Percentiles rank a stretch among this genome's conserved stretches.
Evolutionary conservation across 2,329 filamentous ascomycete species (phyloP).

Genomic region (Beauveria asiatica): DNA sequence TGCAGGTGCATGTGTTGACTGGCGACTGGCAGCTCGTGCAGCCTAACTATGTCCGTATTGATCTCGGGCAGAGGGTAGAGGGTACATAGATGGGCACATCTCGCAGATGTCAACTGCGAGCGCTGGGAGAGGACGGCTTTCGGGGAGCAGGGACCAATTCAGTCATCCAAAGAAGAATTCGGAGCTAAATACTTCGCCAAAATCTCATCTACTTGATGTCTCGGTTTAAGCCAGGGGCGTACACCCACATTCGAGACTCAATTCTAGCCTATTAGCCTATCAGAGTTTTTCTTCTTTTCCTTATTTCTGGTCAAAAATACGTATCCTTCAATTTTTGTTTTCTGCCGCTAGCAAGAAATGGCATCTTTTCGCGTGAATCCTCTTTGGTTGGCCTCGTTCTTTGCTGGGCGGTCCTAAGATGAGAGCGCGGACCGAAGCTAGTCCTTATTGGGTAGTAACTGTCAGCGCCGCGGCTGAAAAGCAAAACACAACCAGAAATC

Average conservation of each 20-base stretch:
- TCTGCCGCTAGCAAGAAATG: neutral
- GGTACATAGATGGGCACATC: neutral
- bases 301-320: neutral
- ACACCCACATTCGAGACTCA: neutral
- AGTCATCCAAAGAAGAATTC: neutral
- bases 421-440: constrained; percentile 1
- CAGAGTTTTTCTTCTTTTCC: neutral
- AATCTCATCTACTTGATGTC: neutral
- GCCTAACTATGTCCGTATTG: no score
- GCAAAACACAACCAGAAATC: neutral
- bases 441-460: neutral
- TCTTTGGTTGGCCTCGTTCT: neutral
- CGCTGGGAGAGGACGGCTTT: no score
- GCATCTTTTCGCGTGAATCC: neutral
- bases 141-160: neutral
- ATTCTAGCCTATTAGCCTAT: neutral
- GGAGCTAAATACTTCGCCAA: neutral
- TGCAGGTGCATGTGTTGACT: neutral
- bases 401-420: neutral
- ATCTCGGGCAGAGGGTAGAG: no score
- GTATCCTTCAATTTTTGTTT: neutral
- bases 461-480: neutral
- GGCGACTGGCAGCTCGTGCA: neutral
- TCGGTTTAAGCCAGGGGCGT: neutral
- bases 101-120: neutral